Evolutionary conservation across 2,329 filamentous ascomycete genomes (phyloP).

Genomic region (Calonectria leucothoes): DNA sequence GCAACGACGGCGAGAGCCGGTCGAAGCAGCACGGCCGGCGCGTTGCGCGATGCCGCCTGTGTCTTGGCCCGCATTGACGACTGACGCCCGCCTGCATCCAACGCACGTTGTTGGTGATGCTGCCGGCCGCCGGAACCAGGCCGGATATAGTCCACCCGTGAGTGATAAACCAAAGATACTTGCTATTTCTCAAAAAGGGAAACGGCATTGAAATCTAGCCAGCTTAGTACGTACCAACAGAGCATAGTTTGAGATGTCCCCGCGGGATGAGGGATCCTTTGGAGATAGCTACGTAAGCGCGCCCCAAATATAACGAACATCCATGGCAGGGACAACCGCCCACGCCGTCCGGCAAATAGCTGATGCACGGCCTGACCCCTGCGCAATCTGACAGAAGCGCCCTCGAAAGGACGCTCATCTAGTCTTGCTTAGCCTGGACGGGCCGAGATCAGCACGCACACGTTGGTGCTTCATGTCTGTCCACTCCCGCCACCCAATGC

Average conservation of each 20-base stretch:
- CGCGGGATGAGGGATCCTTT: background rate
- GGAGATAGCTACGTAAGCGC: constrained; percentile 4
- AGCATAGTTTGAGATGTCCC: background rate
- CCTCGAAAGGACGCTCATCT: constrained; percentile 3
- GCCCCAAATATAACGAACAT: background rate
- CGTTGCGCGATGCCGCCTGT: constrained; percentile 19
- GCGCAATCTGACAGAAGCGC: constrained; percentile 5
- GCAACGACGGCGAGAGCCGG: background rate
- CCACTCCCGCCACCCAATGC: background rate
- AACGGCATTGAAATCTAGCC: background rate
- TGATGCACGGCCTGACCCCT: background rate
- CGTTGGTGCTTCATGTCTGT: background rate
- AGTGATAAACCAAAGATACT: background rate
- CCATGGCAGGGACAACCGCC: background rate
- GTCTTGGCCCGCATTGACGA: constrained; percentile 17
- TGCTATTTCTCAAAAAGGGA: background rate
- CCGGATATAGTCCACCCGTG: constrained; percentile 3
- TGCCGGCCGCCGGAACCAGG: constrained; percentile 20
- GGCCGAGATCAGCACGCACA: constrained; percentile 14
- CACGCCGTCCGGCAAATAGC: background rate
- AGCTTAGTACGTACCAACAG: background rate
- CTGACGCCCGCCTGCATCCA: constrained; percentile 23
- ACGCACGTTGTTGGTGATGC: constrained; percentile 16
- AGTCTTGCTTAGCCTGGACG: background rate
- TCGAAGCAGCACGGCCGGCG: constrained; percentile 6